Evolutionary conservation across 768 basidiomycete species (phyloP).

Genomic region (Macrolepiota fuliginosa): DNA sequence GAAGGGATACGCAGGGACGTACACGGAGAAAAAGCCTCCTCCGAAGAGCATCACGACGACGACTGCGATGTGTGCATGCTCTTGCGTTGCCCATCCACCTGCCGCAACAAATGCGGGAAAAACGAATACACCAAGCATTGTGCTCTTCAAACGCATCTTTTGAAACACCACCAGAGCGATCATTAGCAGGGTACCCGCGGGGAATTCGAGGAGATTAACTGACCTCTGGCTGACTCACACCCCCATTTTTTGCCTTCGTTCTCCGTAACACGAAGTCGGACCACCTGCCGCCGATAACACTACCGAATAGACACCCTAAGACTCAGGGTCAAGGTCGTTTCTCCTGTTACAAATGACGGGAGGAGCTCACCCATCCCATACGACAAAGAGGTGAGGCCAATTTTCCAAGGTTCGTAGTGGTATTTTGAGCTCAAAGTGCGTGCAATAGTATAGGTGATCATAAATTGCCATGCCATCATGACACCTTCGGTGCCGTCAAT

Average conservation of each 20-base stretch:
- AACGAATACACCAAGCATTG: slow-evolving; percentile 32
- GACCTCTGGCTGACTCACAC: slow-evolving; percentile 59
- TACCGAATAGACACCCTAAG: slow-evolving; percentile 34
- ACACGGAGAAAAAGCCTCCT: slow-evolving; percentile 75
- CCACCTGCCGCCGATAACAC: slow-evolving; percentile 36
- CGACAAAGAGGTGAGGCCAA: slow-evolving; percentile 71
- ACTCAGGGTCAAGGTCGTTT: no score
- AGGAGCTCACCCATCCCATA: slow-evolving; percentile 41
- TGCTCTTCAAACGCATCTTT: slow-evolving; percentile 72
- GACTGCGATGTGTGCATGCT: slow-evolving; percentile 60
- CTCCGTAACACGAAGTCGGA: slow-evolving; percentile 36
- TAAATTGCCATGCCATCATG: slow-evolving; percentile 32
- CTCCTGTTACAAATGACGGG: not conserved
- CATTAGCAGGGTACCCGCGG: not conserved
- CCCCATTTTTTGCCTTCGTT: slow-evolving; percentile 32
- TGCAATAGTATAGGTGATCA: slow-evolving; percentile 67
- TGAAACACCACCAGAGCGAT: not conserved
- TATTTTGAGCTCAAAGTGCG: slow-evolving; percentile 65
- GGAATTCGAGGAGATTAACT: slow-evolving; percentile 18
- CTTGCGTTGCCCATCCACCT: slow-evolving; percentile 53
- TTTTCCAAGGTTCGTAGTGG: slow-evolving; percentile 59
- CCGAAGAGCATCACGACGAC: slow-evolving; percentile 71
- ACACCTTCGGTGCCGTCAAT: not conserved
- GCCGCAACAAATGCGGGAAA: not conserved
- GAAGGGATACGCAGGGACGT: slow-evolving; percentile 21